Conservation (phyloP, 352 stramenopile species). For the Globisporangium megalacanthum region DNA sequence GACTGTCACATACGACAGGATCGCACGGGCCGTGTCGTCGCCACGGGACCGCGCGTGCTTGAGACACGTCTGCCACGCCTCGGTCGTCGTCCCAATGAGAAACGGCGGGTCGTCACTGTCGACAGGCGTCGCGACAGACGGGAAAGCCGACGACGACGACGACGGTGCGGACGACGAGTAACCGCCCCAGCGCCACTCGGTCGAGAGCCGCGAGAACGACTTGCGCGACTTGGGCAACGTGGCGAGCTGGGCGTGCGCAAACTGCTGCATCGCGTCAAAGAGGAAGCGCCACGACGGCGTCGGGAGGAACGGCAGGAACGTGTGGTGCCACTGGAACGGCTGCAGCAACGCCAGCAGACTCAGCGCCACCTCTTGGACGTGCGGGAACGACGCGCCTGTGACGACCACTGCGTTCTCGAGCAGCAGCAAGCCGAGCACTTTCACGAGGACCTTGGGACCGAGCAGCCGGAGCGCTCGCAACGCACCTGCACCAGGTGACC, state of each 20-base stretch:
- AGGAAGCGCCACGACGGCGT: conserved; percentile 71
- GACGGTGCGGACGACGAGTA: not conserved
- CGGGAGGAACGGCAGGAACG: conserved; percentile 69
- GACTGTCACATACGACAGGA: conserved; percentile 58
- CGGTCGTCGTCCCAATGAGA: conserved; percentile 51
- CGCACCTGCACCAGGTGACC: conserved; percentile 28
- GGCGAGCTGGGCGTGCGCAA: conserved; percentile 44
- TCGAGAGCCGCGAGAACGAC: conserved; percentile 47
- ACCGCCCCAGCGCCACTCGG: conserved; percentile 61
- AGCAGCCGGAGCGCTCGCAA: conserved; percentile 57
- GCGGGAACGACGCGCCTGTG: conserved; percentile 58
- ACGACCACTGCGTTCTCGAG: conserved; percentile 76
- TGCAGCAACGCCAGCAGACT: conserved; percentile 64
- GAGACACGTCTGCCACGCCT: conserved; percentile 68
- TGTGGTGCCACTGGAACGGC: conserved; percentile 81
- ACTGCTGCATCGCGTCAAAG: conserved; percentile 50
- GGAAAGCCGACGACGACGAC: conserved; percentile 6
- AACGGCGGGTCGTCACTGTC: conserved; percentile 49
- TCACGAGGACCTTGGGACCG: conserved; percentile 64
- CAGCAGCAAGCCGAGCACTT: conserved; percentile 60
- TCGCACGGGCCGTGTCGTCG: conserved; percentile 39
- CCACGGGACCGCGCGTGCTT: conserved; percentile 36
- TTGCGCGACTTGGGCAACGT: conserved; percentile 49
- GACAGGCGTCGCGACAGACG: not conserved
- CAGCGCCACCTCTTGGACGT: conserved; percentile 72